A percentile compares a stretch with the other conserved stretches of the same genome.
phyloP scores from a whole-genome alignment of 768 basidiomycete genomes.

The Leccinum incarnatum region DNA sequence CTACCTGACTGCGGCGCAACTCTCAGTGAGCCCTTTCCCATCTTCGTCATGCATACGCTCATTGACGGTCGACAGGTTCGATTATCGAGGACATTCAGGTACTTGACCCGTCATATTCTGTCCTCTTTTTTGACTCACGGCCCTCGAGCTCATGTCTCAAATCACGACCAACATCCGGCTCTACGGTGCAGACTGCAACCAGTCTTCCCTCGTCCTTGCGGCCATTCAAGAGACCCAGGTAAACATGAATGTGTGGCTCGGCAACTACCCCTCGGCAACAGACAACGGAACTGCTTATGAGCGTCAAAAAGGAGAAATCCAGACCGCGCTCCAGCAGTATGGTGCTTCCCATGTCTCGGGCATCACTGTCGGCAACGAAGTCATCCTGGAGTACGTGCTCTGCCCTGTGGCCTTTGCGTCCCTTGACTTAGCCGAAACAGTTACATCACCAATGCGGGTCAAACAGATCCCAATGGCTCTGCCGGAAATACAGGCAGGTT shows the following conservation, averaged over 20 bases:
- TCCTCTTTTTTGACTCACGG: constrained; percentile 6
- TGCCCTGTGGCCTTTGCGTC: background rate
- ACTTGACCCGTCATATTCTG: constrained; percentile 11
- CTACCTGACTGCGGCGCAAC: constrained; percentile 65
- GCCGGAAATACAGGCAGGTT: constrained; percentile 45
- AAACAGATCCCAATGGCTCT: constrained; percentile 52
- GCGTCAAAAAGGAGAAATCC: constrained; percentile 68
- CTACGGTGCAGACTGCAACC: constrained; percentile 88
- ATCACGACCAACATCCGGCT: constrained; percentile 77
- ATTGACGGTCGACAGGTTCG: constrained; percentile 33
- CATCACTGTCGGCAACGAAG: constrained; percentile 91
- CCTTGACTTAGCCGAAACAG: constrained; percentile 35
- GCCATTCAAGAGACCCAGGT: constrained; percentile 91
- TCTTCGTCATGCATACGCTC: background rate
- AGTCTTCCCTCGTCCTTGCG: constrained; percentile 76
- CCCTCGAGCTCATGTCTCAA: constrained; percentile 71
- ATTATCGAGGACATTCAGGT: constrained; percentile 76
- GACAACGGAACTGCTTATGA: constrained; percentile 69
- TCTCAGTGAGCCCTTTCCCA: constrained; percentile 29
- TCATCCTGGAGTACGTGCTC: constrained; percentile 65
- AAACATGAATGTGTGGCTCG: constrained; percentile 76
- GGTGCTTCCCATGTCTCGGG: constrained; percentile 76
- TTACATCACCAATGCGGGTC: constrained; percentile 53
- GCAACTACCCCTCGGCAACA: constrained; percentile 60
- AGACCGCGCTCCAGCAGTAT: constrained; percentile 69